Percentiles rank a stretch among this genome's conserved stretches.
These are phyloP conservation scores for Thinopyrum elongatum DNA, from an alignment of 176 grass and related monocot genomes.

Conservation along the genomic window DNA sequence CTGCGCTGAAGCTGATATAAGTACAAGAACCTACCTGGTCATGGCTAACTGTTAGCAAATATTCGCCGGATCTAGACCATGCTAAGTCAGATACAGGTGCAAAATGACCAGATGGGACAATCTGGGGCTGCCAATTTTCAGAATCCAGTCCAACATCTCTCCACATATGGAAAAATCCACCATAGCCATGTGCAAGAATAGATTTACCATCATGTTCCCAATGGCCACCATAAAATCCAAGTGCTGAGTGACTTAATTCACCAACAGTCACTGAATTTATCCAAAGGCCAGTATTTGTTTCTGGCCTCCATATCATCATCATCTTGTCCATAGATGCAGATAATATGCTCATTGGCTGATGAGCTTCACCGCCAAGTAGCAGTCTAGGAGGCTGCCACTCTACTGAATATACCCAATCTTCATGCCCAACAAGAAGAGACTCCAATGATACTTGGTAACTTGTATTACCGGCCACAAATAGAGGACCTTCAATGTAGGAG, in stretches of 20 bases:
- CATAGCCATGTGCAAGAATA: constrained; percentile 92
- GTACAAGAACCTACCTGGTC: constrained; percentile 70
- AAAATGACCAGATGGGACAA: constrained; percentile 95
- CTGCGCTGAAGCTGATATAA: constrained; percentile 2
- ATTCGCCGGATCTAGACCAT: constrained; percentile 73
- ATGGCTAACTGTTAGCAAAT: constrained; percentile 95
- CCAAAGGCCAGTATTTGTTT: constrained; percentile 88
- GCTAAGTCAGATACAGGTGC: constrained; percentile 80
- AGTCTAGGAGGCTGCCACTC: constrained; percentile 79
- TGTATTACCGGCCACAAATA: constrained; percentile 51
- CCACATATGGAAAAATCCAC: constrained; percentile 97
- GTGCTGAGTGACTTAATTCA: constrained; percentile 84
- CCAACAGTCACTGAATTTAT: constrained; percentile 88
- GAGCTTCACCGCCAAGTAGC: constrained; percentile 42
- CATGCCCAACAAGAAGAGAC: constrained; percentile 89
- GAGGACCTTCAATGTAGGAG: constrained; percentile 93
- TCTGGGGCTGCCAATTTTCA: constrained; percentile 88
- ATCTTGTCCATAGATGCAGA: constrained; percentile 99
- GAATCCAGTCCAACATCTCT: constrained; percentile 68
- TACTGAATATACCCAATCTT: constrained; percentile 97
- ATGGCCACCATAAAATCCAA: constrained; percentile 94
- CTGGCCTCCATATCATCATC: constrained; percentile 98
- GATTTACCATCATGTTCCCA: constrained; percentile 76
- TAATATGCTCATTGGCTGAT: constrained; percentile 85
- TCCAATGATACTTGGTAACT: constrained; percentile 79